Percentiles rank a stretch among this genome's conserved stretches.
Evolutionary conservation across 1,139 yeast species (phyloP).

Genomic region (Kodamaea arcana): DNA sequence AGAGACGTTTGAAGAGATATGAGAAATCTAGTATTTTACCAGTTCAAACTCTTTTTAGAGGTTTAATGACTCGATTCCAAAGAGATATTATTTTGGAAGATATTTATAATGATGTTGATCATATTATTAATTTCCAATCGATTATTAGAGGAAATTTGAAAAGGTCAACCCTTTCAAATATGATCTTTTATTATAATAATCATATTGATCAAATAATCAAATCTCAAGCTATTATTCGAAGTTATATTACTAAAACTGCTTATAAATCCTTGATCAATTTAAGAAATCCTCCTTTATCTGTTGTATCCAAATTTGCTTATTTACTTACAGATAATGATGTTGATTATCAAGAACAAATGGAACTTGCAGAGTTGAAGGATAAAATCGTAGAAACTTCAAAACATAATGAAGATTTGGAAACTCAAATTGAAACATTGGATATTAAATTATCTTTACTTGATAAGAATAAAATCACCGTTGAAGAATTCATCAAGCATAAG

Average conservation of each 20-base stretch:
- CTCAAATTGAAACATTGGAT: conserved; percentile 74
- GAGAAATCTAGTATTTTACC: conserved; percentile 23
- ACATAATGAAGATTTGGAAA: conserved; percentile 64
- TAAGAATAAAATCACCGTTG: conserved; percentile 74
- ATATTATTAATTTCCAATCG: conserved; percentile 48
- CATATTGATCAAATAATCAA: conserved; percentile 58
- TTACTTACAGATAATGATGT: conserved; percentile 69
- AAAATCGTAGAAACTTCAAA: conserved; percentile 60
- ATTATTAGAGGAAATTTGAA: conserved; percentile 41
- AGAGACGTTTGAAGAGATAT: conserved; percentile 18
- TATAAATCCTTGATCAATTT: conserved; percentile 66
- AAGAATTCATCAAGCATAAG: conserved; percentile 62
- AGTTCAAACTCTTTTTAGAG: conserved; percentile 39
- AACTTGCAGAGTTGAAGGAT: conserved; percentile 65
- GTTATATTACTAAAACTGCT: conserved; percentile 66
- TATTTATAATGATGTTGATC: conserved; percentile 39
- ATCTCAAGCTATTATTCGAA: conserved; percentile 72
- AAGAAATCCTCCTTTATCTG: conserved; percentile 72
- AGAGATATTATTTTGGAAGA: conserved; percentile 51
- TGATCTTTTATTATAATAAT: conserved; percentile 49
- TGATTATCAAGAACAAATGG: conserved; percentile 75
- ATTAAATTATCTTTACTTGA: conserved; percentile 74
- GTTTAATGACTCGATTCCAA: conserved; percentile 48
- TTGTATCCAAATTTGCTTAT: conserved; percentile 73
- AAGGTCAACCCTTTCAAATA: conserved; percentile 33